Conservation (phyloP, 805 yeast genomes). For the Candida chauliodis region DNA sequence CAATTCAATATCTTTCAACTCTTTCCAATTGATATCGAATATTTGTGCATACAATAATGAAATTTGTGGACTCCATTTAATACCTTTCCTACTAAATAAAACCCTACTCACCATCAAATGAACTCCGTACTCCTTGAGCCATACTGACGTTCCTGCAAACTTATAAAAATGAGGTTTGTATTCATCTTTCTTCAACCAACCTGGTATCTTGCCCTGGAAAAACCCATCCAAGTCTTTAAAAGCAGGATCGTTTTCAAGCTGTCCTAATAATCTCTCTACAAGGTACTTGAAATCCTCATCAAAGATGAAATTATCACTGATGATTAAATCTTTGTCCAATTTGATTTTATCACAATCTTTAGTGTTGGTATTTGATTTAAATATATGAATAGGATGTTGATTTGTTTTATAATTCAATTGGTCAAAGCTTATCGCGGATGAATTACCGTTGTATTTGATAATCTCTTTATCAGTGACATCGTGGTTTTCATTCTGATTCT, state of each 20-base stretch:
- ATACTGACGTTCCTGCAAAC: slow-evolving; percentile 31
- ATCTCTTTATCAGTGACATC: slow-evolving; percentile 1
- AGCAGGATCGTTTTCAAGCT: slow-evolving; percentile 6
- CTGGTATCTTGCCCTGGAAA: slow-evolving; percentile 9
- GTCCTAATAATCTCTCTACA: slow-evolving; percentile 2
- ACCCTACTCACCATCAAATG: slow-evolving; percentile 30
- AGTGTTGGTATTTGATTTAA: neutral
- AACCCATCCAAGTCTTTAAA: slow-evolving; percentile 4
- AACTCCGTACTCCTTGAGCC: slow-evolving; percentile 29
- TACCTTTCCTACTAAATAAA: slow-evolving; percentile 19
- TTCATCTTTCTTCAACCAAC: slow-evolving; percentile 5
- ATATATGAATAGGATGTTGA: neutral
- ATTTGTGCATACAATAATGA: slow-evolving; percentile 22
- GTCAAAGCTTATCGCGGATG: slow-evolving; percentile 1
- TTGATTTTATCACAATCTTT: neutral
- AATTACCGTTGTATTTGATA: neutral
- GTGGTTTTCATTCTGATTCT: neutral
- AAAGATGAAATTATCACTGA: slow-evolving; percentile 1
- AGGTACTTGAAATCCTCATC: slow-evolving; percentile 9
- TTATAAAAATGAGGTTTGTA: slow-evolving; percentile 22
- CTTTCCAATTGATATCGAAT: slow-evolving; percentile 21
- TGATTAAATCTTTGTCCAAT: neutral
- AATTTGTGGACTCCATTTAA: slow-evolving; percentile 21
- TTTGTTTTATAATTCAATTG: neutral
- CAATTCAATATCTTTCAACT: slow-evolving; percentile 18